phyloP scores from a whole-genome alignment of 768 basidiomycete species.

The Crucibulum laeve region DNA sequence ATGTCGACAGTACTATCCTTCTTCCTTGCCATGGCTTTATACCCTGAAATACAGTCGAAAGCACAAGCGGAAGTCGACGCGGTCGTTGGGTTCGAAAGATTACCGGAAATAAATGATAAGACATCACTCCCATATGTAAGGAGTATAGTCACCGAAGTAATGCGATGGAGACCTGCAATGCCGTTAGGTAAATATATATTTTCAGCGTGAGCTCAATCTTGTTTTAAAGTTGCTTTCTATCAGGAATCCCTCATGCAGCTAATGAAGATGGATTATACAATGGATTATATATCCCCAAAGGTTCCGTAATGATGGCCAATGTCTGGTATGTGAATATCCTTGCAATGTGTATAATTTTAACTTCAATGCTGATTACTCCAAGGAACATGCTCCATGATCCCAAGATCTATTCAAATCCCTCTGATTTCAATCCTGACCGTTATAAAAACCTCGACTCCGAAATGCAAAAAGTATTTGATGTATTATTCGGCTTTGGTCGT shows the following conservation, averaged over 20 bases:
- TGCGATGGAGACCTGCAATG: too few relatives aligned
- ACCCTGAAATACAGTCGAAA: constrained; percentile 31
- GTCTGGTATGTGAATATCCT: too few relatives aligned
- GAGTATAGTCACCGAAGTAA: too few relatives aligned
- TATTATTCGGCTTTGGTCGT: background rate
- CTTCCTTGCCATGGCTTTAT: constrained; percentile 32
- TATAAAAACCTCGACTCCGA: background rate
- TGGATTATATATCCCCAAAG: too few relatives aligned
- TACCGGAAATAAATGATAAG: constrained; percentile 34
- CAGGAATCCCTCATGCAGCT: too few relatives aligned
- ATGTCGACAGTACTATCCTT: constrained; percentile 31
- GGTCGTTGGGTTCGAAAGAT: constrained; percentile 32
- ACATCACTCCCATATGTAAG: constrained; percentile 36
- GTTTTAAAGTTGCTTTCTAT: too few relatives aligned
- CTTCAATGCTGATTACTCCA: too few relatives aligned
- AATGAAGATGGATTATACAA: too few relatives aligned
- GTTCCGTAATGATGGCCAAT: too few relatives aligned
- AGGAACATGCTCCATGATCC: background rate
- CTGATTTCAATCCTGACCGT: background rate
- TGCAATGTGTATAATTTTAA: too few relatives aligned
- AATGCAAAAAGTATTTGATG: background rate
- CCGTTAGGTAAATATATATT: too few relatives aligned
- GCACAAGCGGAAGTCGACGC: constrained; percentile 40
- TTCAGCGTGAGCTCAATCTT: too few relatives aligned
- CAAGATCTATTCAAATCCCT: background rate